Evolutionary conservation across 78 protist genomes (phyloP).

Genomic region (slime mould (Dictyostelium discoideum)): dicty_2.7 NC_007090.3:849001-849500

Average conservation of each 20-base stretch:
- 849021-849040: constrained; percentile 60
- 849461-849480: neutral
- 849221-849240: constrained; percentile 97
- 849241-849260: constrained; percentile 91
- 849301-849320: constrained; percentile 84
- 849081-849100: constrained; percentile 36
- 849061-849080: constrained; percentile 59
- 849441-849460: constrained; percentile 29
- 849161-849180: constrained; percentile 83
- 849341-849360: constrained; percentile 90
- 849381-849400: constrained; percentile 85
- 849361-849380: constrained; percentile 96
- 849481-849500: constrained; percentile 26
- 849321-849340: constrained; percentile 63
- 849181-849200: constrained; percentile 82
- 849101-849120: constrained; percentile 78
- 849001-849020: constrained; percentile 22
- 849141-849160: constrained; percentile 84
- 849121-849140: constrained; percentile 57
- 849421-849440: constrained; percentile 31
- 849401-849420: constrained; percentile 37
- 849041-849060: constrained; percentile 50
- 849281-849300: constrained; percentile 93
- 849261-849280: constrained; percentile 67
- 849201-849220: constrained; percentile 89